Evolutionary conservation across 192 early-diverging fungal species (phyloP).

Genomic region (Rhizophagus clarus): DNA sequence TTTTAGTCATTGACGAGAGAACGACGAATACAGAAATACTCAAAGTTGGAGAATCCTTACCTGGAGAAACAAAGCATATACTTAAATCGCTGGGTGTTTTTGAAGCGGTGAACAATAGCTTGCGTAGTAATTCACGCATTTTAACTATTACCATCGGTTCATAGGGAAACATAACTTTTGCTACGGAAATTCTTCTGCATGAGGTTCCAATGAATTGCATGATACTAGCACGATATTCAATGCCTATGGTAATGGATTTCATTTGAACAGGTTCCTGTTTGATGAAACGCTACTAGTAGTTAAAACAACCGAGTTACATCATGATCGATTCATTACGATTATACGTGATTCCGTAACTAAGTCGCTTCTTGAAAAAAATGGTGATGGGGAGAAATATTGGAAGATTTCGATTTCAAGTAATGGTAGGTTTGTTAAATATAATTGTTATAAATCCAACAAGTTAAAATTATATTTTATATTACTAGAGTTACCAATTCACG

Average conservation of each 20-base stretch:
- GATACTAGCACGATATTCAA: too few relatives aligned
- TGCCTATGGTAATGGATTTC: too few relatives aligned
- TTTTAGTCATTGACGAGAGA: constrained; percentile 23
- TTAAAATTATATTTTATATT: background rate
- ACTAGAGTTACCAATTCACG: background rate
- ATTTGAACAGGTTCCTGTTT: constrained; percentile 24
- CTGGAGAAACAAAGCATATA: constrained; percentile 14
- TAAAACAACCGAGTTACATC: constrained; percentile 11
- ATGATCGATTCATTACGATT: constrained; percentile 16
- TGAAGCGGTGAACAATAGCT: constrained; percentile 14
- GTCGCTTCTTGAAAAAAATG: background rate
- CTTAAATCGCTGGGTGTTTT: constrained; percentile 17
- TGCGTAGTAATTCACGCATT: too few relatives aligned
- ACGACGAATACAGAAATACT: constrained; percentile 1
- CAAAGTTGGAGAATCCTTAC: constrained; percentile 31
- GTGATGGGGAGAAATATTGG: background rate
- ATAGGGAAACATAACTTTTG: too few relatives aligned
- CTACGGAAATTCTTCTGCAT: too few relatives aligned
- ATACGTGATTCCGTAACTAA: background rate
- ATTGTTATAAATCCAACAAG: background rate
- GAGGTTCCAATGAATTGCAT: too few relatives aligned
- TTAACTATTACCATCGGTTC: too few relatives aligned
- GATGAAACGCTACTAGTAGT: constrained; percentile 26
- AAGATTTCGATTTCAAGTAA: constrained; percentile 16
- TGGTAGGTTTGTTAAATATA: background rate